Conservation (phyloP, 2,329 filamentous ascomycete species). For the Ophiostoma triangulosporum region DNA sequence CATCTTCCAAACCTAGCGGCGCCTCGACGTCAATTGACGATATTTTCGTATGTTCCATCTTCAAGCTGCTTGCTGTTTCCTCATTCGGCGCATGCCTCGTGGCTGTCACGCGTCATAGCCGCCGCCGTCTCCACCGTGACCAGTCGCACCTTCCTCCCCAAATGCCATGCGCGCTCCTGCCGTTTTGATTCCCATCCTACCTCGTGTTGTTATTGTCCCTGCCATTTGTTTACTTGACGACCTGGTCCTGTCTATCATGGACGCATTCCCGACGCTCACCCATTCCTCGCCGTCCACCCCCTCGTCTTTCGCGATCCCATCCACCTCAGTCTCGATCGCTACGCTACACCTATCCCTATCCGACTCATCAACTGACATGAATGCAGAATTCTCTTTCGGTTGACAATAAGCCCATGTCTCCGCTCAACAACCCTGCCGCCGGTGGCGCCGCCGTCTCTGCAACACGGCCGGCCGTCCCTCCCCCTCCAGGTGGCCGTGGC, state of each 20-base stretch:
- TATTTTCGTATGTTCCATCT: slow-evolving; percentile 7
- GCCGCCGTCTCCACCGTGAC: not conserved
- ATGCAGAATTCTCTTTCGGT: slow-evolving; percentile 53
- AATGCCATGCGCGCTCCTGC: not conserved
- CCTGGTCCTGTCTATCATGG: not conserved
- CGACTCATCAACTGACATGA: slow-evolving; percentile 1
- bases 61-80: not conserved
- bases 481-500: slow-evolving; percentile 20
- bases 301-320: not conserved
- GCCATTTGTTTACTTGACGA: not conserved
- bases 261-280: not conserved
- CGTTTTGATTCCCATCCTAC: not conserved
- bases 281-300: not conserved
- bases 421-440: not conserved
- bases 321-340: not conserved
- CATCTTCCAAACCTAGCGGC: not conserved
- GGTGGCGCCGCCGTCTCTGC: slow-evolving; percentile 16
- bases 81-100: not conserved
- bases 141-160: slow-evolving; percentile 5
- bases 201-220: slow-evolving; percentile 1
- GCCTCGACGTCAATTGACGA: slow-evolving; percentile 7
- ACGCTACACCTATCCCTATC: slow-evolving; percentile 16
- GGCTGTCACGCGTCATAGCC: slow-evolving; percentile 3
- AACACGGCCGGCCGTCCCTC: slow-evolving; percentile 9
- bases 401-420: slow-evolving; percentile 35